Evolutionary conservation across 1,139 yeast genomes (phyloP), one percentile per base, ranked within the genome.

Genomic region (Sugiyamaella castrensis): DNA sequence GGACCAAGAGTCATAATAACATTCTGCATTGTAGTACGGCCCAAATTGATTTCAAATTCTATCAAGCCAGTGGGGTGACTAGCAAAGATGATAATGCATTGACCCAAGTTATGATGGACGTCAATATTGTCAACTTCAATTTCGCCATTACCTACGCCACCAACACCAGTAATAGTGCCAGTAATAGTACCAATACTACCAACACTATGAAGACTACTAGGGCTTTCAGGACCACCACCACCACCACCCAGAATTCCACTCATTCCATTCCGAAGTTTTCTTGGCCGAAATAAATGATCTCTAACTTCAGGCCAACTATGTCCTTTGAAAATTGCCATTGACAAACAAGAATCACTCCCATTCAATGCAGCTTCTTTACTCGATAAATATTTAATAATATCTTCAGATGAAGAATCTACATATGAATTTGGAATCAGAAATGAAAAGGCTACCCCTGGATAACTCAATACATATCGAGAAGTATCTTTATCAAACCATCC

Each of bases 371-470:
- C 13, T 13, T 35, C 28, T 28, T 32, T 8, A 34, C 16, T 39
- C 4, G 53, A 49, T 1, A 54, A 37, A 35, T 51, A 53, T 44
- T 54, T 54, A 12, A 53, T 38, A 37, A 54, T 47, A n/a, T 48
- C 52, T 11, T 52, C 57, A 2, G 42, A 33, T 5, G 49, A 40
- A 16, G 27, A n/a, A 13, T n/a, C 8, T 30, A 24, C 11, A 44
- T 51, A 2, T 11, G 37, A 15, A 10, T 44, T 36, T 2, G 57
- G 54, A 6, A 61, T 46, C 11, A 48, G 38, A 36, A 65, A 65
- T 10, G 61, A 56, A 51, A 65, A 65, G 6, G 66, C 60, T 15
- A 65, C 56, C 6, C 68, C 69, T n/a, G 69, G 68, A 48, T 65
- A 65, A 4, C 64, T 61, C 13, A 65, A 51, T 1, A 62, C 50